Evolutionary conservation across 495 filamentous ascomycete genomes (phyloP).

Genomic region (Lophium mytilinum): DNA sequence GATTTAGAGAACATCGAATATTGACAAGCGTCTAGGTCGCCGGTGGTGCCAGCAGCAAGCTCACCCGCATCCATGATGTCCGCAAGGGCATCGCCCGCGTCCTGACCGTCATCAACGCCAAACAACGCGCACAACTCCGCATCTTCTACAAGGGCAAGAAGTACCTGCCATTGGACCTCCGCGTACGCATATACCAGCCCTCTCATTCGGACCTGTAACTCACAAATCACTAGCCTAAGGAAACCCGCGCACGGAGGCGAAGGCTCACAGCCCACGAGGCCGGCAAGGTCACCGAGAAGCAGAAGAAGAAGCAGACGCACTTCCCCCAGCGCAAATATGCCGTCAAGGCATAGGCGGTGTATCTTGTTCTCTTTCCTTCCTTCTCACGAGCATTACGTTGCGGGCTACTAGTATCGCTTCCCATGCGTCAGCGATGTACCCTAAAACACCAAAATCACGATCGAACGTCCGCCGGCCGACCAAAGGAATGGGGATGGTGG

Average conservation of each 20-base stretch:
- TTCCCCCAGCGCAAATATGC: conserved; percentile 98
- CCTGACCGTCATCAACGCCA: conserved; percentile 98
- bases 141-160: conserved; percentile 99
- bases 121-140: conserved; percentile 93
- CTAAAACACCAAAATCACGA: background rate
- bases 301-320: conserved; percentile 87
- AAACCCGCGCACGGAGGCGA: conserved; percentile 91
- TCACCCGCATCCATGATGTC: conserved; percentile 97
- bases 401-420: background rate
- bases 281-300: conserved; percentile 70
- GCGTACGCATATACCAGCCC: conserved; percentile 31
- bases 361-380: background rate
- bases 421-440: background rate
- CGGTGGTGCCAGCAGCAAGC: conserved; percentile 82
- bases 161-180: conserved; percentile 90
- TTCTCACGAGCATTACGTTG: background rate
- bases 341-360: conserved; percentile 67
- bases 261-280: conserved; percentile 85
- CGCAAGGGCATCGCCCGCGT: conserved; percentile 98
- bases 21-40: conserved; percentile 61
- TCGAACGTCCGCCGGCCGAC: background rate
- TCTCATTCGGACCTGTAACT: conserved; percentile 78
- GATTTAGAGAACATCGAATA: background rate
- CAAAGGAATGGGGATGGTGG: no score
- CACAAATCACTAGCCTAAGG: conserved; percentile 44